Base-by-base conservation (phyloP, 441 rosid genomes). In the Hura crepitans region DNA sequence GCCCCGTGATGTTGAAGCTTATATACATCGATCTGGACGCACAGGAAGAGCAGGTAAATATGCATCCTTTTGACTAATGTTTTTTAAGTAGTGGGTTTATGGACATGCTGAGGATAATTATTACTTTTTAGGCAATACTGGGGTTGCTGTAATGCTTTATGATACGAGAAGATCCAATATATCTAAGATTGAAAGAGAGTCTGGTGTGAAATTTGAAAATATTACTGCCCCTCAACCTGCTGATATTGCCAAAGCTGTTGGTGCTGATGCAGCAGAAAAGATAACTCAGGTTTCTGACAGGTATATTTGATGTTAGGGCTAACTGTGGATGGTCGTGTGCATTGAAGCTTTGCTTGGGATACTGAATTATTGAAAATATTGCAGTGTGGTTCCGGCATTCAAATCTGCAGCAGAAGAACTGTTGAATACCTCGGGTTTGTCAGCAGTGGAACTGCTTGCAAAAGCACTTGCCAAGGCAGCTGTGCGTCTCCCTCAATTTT, bases 1-100 rank as follows among this genome's bases (percentile, higher is more conserved):
- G 49, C 99, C 99, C 6, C 97, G 93, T 53, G 99, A 92, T 62
- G 94, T 92, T 28, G 97, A 95, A 85, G 96, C 88, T 25, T 95
- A 95, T 56, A 95, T 95, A 30, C 99, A 92, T 86, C 86, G 97
- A 56, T 95, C 99, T 64, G 97, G 99, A 67, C 88, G 97, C 55
- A 95, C 99, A 4, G 97, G 97, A 81, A 89, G 97, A 83, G 99
- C 97, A 69, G 97, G 97, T 89, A 81, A 46, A 22, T 72, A 45
- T 11, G 2, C 5, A 31, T 42, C 11, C 54, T 1, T 47, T 4
- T 27, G 20, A 67, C 12, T 46, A 39, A 17, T 66, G 5, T 43
- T 30, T 69, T 61, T 71, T 59, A 55, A 17, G 45, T 67, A 15
- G 0, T 37, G 33, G 37, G 18, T 72, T 71, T 49, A 61, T 65